Evolutionary conservation across 768 basidiomycete species (phyloP), one percentile per base, ranked within the genome.

Genomic region (Collybiopsis confluens): DNA sequence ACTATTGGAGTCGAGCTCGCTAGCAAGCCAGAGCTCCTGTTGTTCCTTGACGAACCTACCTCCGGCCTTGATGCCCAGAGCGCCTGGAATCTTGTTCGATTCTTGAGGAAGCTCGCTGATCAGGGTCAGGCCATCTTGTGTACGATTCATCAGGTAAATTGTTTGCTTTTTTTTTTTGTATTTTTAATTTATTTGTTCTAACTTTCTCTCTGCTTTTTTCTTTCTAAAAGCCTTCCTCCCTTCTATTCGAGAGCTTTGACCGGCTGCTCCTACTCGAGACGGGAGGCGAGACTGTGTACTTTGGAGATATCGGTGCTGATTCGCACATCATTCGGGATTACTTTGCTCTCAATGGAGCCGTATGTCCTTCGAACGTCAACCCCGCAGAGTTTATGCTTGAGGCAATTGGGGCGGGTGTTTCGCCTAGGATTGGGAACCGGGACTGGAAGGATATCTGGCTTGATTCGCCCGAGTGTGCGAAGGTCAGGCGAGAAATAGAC

Each of bases 1-100:
- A 94, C 92, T 1, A 95, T 95, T 60, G 93, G 90, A 54, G 92
- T 95, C 52, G 92, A 95, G 65, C 77, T 96, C 7, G 91, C 92
- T 16, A 88, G 88, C 67, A 92, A 93, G 64, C 90, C 90, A 0
- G 82, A 87, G 59, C 73, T 90, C 7, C 72, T 92, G 1, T 76
- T 92, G 18, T 86, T 88, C 75, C 68, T 87, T 55, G 86, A 83
- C 58, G 70, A 79, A 60, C 68, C 73, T 5, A 75, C 75, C 2
- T 80, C 80, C 10, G 78, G 81, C 54, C 65, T 85, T 52, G 83
- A 84, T 59, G 74, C 75, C 36, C 80, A 81, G 63, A 86, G 83
- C 51, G 90, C 91, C 2, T 91, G 88, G 88, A 86, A 88, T 61
- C 70, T 92, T 27, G 80, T 91, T 24, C 84, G 87, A 37, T 89